Evolutionary conservation across 345 rosid species (phyloP), one percentile per base, ranked within the genome.

Genomic region (Cardiospermum halicacabum): DNA sequence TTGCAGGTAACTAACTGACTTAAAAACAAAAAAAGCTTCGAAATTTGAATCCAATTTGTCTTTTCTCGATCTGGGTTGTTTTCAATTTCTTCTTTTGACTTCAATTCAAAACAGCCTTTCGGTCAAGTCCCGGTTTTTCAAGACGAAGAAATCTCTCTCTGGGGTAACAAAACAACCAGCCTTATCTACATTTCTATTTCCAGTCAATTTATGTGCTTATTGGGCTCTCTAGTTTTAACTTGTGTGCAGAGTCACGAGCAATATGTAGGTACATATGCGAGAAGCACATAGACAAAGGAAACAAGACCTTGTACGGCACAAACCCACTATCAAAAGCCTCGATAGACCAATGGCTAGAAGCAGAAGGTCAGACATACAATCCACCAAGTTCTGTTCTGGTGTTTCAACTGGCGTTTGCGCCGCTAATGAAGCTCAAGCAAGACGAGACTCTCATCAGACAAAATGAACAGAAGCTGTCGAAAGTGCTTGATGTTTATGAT

Each of bases 101-200:
- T 2, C 50, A 7, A 51, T n/a, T n/a, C n/a, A 2, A 47, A 11
- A 68, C 77, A 82, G 89, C 95, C 95, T 21, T 88, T 85, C 42
- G 91, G 89, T 62, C 95, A 85, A 88, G 87, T 88, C 11, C 91
- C 91, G 12, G 95, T 83, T 22, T 83, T 88, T 74, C 71, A 82
- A 72, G 95, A 85, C 13, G 89, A 77, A 15, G 39, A 31, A 75
- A 75, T 77, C 69, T 66, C 89, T 53, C 84, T 83, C 30, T 88
- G 85, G 6, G 91, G 95, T 85, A 76, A 66, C 11, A 22, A 11
- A 76, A 66, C 11, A 22, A 11, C 16, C 47, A 40, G 47, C 4
- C 43, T 34, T 1, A 21, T 18, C 26, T 11, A 7, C n/a, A n/a
- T 27, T 62, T 28, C n/a, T 15, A 11, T 7, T 45, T 37, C 4